Evolutionary conservation across 768 basidiomycete species (phyloP).

Genomic region (Rhodotorula graminis): DNA sequence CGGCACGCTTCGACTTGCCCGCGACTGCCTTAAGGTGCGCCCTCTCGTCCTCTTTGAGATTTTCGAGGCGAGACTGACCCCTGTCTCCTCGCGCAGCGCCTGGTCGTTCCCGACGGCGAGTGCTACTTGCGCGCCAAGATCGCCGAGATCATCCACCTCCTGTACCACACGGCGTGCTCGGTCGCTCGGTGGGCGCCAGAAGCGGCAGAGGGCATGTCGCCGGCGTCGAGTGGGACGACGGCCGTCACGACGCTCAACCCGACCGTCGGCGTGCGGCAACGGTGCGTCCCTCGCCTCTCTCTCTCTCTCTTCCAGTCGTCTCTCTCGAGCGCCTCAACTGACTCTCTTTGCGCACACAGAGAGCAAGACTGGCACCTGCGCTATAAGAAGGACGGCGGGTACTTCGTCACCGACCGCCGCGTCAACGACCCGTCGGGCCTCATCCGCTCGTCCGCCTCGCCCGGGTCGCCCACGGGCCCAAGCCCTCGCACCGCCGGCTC

Average conservation of each 20-base stretch:
- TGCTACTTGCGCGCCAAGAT: slow-evolving; percentile 41
- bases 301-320: too few relatives aligned
- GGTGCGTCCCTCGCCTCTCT: neutral
- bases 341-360: neutral
- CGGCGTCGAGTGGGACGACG: slow-evolving; percentile 20
- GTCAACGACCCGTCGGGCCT: slow-evolving; percentile 23
- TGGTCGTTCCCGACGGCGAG: slow-evolving; percentile 39
- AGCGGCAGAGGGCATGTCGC: slow-evolving; percentile 31
- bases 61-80: neutral
- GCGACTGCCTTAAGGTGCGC: slow-evolving; percentile 14
- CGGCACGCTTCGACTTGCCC: slow-evolving; percentile 35
- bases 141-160: slow-evolving; percentile 40
- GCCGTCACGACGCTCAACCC: slow-evolving; percentile 37
- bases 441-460: slow-evolving; percentile 19
- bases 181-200: slow-evolving; percentile 36
- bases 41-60: neutral
- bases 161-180: slow-evolving; percentile 34
- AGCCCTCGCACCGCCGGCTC: slow-evolving; percentile 4
- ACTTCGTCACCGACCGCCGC: slow-evolving; percentile 26
- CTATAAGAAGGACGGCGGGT: slow-evolving; percentile 29
- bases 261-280: slow-evolving; percentile 34
- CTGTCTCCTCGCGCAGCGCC: slow-evolving; percentile 13
- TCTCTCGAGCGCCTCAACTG: neutral
- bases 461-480: neutral
- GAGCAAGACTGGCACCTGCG: slow-evolving; percentile 38